These are phyloP conservation scores for Myxozyma monticola DNA, from an alignment of 805 yeast species.

Conservation along the genomic window DNA sequence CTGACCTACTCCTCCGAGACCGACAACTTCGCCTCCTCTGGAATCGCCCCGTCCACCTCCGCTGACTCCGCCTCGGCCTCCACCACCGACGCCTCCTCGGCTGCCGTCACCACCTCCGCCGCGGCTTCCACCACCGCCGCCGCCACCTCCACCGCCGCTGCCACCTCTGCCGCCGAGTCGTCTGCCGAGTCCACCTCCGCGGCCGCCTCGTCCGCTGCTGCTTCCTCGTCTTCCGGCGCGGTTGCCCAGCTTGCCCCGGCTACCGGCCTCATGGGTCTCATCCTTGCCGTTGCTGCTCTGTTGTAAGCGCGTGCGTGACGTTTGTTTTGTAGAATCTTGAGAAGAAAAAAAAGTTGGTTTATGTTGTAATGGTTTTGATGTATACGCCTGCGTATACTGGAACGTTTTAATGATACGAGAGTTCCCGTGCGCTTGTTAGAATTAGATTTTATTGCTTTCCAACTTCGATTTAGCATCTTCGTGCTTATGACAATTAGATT, in stretches of 20 bases:
- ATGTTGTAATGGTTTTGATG: too few species aligned
- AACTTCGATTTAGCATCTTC: too few species aligned
- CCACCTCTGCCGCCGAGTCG: conserved; percentile 29
- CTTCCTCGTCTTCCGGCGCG: conserved; percentile 24
- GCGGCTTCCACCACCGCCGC: conserved; percentile 3
- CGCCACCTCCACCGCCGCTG: conserved; percentile 13
- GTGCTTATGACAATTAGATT: too few species aligned
- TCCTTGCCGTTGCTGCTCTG: conserved; percentile 13
- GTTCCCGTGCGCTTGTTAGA: too few species aligned
- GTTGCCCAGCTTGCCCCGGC: conserved; percentile 11
- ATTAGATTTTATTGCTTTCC: too few species aligned
- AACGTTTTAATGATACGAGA: too few species aligned
- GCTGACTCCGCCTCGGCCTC: conserved; percentile 20
- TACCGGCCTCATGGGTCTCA: conserved; percentile 13
- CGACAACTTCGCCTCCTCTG: conserved; percentile 16
- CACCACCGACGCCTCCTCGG: conserved; percentile 28
- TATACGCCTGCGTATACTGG: too few species aligned
- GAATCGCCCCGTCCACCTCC: conserved; percentile 6
- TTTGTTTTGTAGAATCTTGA: too few species aligned
- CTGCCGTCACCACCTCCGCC: conserved; percentile 13
- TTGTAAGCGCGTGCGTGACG: too few species aligned
- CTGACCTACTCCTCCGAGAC: conserved; percentile 18
- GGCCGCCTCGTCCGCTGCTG: conserved; percentile 7
- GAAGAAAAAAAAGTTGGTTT: too few species aligned
- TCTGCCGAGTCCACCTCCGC: conserved; percentile 2